A percentile compares a stretch with the other conserved stretches of the same genome.
These are phyloP conservation scores for Saccharomycopsis sp. DNA, from an alignment of 805 yeast genomes.

Conservation along the genomic window DNA sequence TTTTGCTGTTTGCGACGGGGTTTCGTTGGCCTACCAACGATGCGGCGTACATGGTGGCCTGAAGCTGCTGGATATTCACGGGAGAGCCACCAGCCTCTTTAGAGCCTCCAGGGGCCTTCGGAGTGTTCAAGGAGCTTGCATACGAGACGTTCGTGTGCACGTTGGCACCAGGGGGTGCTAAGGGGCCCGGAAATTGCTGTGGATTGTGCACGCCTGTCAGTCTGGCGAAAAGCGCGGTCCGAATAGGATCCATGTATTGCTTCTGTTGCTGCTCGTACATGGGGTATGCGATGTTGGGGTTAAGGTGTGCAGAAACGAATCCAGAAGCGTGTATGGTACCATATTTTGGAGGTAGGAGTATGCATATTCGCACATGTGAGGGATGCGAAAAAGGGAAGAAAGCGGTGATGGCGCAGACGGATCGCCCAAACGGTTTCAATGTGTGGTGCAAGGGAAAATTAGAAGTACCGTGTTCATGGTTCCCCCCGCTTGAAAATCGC, in stretches of 20 bases:
- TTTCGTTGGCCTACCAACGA: constrained; percentile 21
- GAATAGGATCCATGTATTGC: not conserved
- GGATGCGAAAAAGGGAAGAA: too few species aligned
- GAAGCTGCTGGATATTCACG: constrained; percentile 19
- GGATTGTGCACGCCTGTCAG: not conserved
- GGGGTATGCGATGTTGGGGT: too few species aligned
- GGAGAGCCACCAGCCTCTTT: not conserved
- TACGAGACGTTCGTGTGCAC: not conserved
- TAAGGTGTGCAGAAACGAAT: too few species aligned
- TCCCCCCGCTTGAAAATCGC: too few species aligned
- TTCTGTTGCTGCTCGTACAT: not conserved
- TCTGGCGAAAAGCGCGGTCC: not conserved
- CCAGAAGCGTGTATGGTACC: too few species aligned
- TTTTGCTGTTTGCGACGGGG: constrained; percentile 14
- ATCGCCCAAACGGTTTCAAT: too few species aligned
- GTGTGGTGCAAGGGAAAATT: too few species aligned
- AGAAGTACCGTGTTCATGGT: too few species aligned
- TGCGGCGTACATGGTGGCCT: constrained; percentile 21
- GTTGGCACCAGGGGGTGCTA: not conserved
- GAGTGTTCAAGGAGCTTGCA: not conserved
- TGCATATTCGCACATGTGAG: too few species aligned
- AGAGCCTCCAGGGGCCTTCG: not conserved
- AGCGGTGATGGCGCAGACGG: too few species aligned
- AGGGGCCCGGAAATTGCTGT: not conserved
- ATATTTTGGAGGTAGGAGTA: too few species aligned